These are phyloP conservation scores for Xylariales sp. DNA, from an alignment of 2,329 filamentous ascomycete genomes.

Conservation along the genomic window DNA sequence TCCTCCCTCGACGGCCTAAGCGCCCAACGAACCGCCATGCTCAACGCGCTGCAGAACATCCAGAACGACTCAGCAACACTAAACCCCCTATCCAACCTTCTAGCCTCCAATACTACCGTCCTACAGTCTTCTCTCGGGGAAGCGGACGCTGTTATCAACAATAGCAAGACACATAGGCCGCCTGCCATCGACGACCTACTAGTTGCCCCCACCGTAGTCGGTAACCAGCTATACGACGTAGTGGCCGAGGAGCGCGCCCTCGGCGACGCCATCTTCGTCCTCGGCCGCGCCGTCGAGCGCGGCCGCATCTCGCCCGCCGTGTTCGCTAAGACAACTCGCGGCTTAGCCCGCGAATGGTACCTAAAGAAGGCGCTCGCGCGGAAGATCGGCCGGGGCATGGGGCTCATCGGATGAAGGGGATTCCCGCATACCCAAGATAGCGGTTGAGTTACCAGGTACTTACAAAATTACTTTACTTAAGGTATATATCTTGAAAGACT, in stretches of 20 bases:
- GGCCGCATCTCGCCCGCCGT: slow-evolving; percentile 77
- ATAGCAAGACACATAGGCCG: slow-evolving; percentile 74
- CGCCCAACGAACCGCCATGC: slow-evolving; percentile 83
- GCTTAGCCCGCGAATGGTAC: slow-evolving; percentile 82
- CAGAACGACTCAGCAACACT: slow-evolving; percentile 80
- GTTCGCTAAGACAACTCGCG: slow-evolving; percentile 82
- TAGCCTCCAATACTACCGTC: slow-evolving; percentile 82
- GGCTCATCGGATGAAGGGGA: slow-evolving; percentile 58
- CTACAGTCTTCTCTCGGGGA: slow-evolving; percentile 80
- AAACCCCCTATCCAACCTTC: slow-evolving; percentile 74
- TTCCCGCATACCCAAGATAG: background rate
- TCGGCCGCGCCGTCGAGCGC: slow-evolving; percentile 78
- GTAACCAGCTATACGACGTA: slow-evolving; percentile 89
- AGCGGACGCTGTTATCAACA: slow-evolving; percentile 81
- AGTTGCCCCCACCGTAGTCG: slow-evolving; percentile 92
- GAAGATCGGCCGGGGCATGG: slow-evolving; percentile 83
- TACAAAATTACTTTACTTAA: background rate
- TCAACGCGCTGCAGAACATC: slow-evolving; percentile 74
- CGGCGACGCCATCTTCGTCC: slow-evolving; percentile 85
- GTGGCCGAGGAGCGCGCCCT: slow-evolving; percentile 90
- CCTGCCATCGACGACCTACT: slow-evolving; percentile 90
- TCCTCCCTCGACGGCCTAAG: slow-evolving; percentile 79
- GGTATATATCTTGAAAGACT: slow-evolving; percentile 7
- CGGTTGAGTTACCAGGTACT: background rate
- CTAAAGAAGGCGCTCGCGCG: slow-evolving; percentile 82